Percentiles rank a stretch among this genome's conserved stretches.
Conservation (phyloP, 2,329 filamentous ascomycete genomes). For the Blastomyces gilchristii region DNA sequence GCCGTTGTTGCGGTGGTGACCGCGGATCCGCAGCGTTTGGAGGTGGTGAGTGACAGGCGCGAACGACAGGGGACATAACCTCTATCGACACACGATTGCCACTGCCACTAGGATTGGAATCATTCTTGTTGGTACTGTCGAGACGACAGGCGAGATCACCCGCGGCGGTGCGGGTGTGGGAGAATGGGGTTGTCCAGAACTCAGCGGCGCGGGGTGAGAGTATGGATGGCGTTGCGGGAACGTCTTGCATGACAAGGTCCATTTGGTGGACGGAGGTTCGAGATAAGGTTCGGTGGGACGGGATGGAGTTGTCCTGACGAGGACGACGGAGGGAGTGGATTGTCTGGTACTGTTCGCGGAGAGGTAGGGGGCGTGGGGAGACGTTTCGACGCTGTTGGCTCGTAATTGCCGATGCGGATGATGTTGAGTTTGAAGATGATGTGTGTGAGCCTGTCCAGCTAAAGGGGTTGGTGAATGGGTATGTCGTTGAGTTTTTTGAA, state of each 20-base stretch:
- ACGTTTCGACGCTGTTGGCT: constrained; percentile 23
- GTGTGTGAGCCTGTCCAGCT: constrained; percentile 8
- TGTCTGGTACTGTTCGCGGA: constrained; percentile 29
- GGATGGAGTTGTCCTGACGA: constrained; percentile 9
- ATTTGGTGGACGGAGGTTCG: constrained; percentile 19
- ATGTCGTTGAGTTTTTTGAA: constrained; percentile 6
- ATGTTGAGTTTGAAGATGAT: constrained; percentile 9
- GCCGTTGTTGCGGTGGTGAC: constrained; percentile 30
- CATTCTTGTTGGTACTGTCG: neutral
- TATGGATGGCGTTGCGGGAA: constrained; percentile 29
- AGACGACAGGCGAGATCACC: constrained; percentile 23
- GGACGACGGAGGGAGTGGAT: constrained; percentile 12
- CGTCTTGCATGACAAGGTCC: constrained; percentile 31
- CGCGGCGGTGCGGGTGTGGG: constrained; percentile 22
- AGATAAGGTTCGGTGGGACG: constrained; percentile 12
- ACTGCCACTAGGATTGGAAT: constrained; percentile 8
- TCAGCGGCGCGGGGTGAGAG: constrained; percentile 38
- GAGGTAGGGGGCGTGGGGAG: constrained; percentile 30
- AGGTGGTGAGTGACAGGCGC: constrained; percentile 2
- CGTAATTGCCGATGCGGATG: constrained; percentile 7
- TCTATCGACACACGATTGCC: constrained; percentile 17
- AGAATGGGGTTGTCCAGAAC: constrained; percentile 33
- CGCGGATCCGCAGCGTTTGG: constrained; percentile 26
- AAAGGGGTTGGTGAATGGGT: constrained; percentile 14
- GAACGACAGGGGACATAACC: neutral